These are phyloP conservation scores for Evernia prunastri DNA, from an alignment of 495 filamentous ascomycete genomes.

Conservation along the genomic window DNA sequence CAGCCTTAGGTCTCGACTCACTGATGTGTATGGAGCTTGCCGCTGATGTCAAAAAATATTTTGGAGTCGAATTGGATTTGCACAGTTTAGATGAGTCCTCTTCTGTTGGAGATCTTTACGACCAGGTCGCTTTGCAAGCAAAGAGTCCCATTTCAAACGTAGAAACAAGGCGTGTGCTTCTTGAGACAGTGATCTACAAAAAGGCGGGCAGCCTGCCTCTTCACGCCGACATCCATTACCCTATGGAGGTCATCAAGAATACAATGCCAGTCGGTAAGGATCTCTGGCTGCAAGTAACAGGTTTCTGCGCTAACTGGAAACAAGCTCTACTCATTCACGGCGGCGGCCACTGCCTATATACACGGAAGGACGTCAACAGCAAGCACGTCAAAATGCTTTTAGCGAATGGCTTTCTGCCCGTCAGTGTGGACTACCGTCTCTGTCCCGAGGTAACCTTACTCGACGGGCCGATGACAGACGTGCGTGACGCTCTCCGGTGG, in stretches of 20 bases:
- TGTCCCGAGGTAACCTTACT: constrained; percentile 46
- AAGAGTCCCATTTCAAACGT: too few relatives aligned
- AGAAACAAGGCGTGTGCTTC: too few relatives aligned
- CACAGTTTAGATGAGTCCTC: constrained; percentile 5
- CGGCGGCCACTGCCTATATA: constrained; percentile 45
- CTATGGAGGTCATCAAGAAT: too few relatives aligned
- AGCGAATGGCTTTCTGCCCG: constrained; percentile 40
- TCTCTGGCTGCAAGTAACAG: constrained; percentile 13
- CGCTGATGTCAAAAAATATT: constrained; percentile 25
- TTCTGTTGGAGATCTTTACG: constrained; percentile 15
- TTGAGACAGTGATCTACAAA: too few relatives aligned
- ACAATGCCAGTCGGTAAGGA: background rate
- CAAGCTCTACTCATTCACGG: constrained; percentile 54
- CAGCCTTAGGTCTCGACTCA: constrained; percentile 25
- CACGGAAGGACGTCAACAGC: constrained; percentile 40
- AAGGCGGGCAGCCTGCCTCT: too few relatives aligned
- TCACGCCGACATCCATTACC: too few relatives aligned
- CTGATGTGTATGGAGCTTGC: constrained; percentile 25
- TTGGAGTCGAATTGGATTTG: constrained; percentile 22
- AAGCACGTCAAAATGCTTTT: constrained; percentile 38
- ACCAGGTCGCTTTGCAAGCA: background rate
- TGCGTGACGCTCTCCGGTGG: background rate
- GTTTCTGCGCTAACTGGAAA: background rate
- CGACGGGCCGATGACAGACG: constrained; percentile 34
- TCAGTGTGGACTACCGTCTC: constrained; percentile 51